These are phyloP conservation scores for Tritrichomonas musculus DNA, from an alignment of 208 protist species.

Conservation along the genomic window DNA sequence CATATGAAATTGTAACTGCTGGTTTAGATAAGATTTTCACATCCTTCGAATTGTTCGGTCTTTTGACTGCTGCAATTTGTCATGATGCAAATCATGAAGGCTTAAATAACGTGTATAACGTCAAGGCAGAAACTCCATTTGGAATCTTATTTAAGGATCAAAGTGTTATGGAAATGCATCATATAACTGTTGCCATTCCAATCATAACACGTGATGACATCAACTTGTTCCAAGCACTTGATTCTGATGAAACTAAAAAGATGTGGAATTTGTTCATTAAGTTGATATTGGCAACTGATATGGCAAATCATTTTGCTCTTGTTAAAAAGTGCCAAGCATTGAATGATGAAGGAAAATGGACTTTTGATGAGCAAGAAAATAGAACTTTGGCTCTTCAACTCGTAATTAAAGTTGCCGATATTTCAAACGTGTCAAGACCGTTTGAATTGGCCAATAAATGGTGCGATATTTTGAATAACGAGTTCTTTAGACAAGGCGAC, in stretches of 20 bases:
- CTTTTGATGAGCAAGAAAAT: background rate
- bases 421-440: background rate
- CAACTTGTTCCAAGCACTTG: constrained; percentile 41
- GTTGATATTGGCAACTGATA: background rate
- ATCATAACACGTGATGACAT: constrained; percentile 36
- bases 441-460: background rate
- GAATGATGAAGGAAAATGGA: too few relatives aligned
- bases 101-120: too few relatives aligned
- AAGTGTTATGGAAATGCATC: constrained; percentile 64
- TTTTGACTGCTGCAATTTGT: constrained; percentile 72
- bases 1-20: constrained; percentile 40
- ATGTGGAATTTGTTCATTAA: background rate
- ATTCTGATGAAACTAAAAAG: background rate
- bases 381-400: background rate
- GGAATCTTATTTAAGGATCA: too few relatives aligned
- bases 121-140: too few relatives aligned
- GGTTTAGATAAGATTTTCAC: constrained; percentile 58
- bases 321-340: background rate
- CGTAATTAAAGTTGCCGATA: background rate
- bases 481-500: background rate
- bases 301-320: background rate
- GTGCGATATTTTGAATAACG: background rate
- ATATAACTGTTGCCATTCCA: constrained; percentile 46
- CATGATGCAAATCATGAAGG: constrained; percentile 91
- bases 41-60: constrained; percentile 67